Base-by-base conservation (phyloP, 257 asterid species). In the Coffea canephora region DNA sequence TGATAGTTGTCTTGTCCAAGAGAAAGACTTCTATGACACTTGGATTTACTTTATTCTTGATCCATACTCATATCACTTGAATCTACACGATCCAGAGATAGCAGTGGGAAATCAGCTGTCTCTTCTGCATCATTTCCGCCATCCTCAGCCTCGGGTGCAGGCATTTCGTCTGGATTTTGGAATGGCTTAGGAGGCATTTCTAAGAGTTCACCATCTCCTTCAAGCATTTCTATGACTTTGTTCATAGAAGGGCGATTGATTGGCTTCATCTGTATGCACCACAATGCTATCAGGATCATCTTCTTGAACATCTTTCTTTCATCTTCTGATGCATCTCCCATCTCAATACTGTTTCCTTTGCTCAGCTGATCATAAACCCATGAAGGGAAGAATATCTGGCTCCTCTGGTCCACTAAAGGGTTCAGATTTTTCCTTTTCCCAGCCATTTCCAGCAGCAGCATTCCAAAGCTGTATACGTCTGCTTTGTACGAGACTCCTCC, bases 391-490 rank as follows among this genome's bases (percentile, higher is more conserved):
- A 41, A 69, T 18, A 39, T 69, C 10, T 69, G 74, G 27, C 74
- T 69, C 13, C 19, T 6, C 13, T 69, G 52, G 15, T 69, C 74
- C 12, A 41, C 74, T 3, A 3, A 23, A 34, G n/a, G 21, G 39
- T 43, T 69, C 25, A 69, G 16, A 69, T 69, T 69, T 43, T 69
- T 69, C 74, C 74, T 69, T 43, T 43, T 69, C 25, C 74, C 31
- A 14, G 66, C 66, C 27, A 61, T 61, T n/a, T 61, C 66, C 66
- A 61, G 1, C 25, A 19, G 66, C 10, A 69, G 25, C 74, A 69
- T 36, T 36, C 74, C 71, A 23, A 66, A 66, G 11, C 71, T 66
- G 27, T 66, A 66, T 15, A 66, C 14, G 7, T 66, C 71, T 23
- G 71, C 71, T 39, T 66, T 66, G 6, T 66, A 27, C 2, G n/a